A percentile compares a stretch with the other conserved stretches of the same genome.
Evolutionary conservation across 2,329 filamentous ascomycete species (phyloP).

Genomic region (Verticillium nubilum): DNA sequence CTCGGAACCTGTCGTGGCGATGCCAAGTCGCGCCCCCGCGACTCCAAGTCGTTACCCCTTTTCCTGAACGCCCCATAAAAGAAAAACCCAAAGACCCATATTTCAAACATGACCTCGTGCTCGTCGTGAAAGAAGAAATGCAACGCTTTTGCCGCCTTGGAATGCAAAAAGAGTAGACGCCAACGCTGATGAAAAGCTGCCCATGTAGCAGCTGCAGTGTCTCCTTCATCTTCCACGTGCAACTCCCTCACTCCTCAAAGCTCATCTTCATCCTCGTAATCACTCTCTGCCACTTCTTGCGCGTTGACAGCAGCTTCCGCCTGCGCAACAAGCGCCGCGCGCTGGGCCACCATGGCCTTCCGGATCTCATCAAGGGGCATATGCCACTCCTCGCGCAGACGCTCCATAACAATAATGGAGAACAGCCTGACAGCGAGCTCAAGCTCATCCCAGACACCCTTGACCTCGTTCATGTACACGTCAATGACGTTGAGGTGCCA

Average conservation of each 20-base stretch:
- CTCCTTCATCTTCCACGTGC: background rate
- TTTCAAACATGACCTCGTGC: background rate
- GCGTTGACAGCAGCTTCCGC: background rate
- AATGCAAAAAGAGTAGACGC: background rate
- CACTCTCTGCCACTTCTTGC: background rate
- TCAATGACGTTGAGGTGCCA: conserved; percentile 57
- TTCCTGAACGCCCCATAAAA: background rate
- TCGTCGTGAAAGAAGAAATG: background rate
- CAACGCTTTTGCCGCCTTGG: background rate
- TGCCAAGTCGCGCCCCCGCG: background rate
- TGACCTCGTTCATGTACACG: conserved; percentile 42
- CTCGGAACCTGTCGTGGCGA: background rate
- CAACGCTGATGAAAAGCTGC: background rate
- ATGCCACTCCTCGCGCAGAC: conserved; percentile 23
- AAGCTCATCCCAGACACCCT: conserved; percentile 42
- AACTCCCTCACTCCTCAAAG: background rate
- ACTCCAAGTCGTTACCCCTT: background rate
- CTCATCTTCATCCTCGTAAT: background rate
- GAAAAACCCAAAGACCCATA: background rate
- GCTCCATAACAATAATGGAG: conserved; percentile 45
- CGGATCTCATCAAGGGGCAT: background rate
- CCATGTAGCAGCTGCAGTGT: background rate
- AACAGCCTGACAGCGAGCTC: conserved; percentile 48
- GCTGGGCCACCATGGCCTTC: background rate
- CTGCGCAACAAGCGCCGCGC: background rate